These are phyloP conservation scores for Astrothelium subdiscretum DNA, from an alignment of 495 filamentous ascomycete species.

Conservation along the genomic window DNA sequence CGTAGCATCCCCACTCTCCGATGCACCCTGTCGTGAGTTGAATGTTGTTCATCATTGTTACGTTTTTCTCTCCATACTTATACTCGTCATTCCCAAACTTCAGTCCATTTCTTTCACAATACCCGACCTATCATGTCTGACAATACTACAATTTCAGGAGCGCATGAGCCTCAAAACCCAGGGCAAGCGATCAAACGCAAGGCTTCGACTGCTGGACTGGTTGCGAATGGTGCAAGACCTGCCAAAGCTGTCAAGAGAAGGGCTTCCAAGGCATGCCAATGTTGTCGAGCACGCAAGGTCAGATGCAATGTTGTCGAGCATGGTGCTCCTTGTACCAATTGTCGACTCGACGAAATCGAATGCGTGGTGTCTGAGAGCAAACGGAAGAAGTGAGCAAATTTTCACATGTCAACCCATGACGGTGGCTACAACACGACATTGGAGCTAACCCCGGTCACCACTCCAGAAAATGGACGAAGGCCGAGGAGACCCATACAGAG, in stretches of 20 bases:
- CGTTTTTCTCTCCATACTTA: not conserved
- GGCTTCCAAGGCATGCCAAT: constrained; percentile 78
- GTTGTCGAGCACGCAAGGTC: constrained; percentile 81
- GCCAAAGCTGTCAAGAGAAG: constrained; percentile 55
- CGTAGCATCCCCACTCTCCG: not conserved
- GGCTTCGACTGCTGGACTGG: constrained; percentile 28
- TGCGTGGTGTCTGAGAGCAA: constrained; percentile 87
- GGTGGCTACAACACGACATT: not conserved
- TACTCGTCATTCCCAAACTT: not conserved
- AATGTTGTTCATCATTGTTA: constrained; percentile 2
- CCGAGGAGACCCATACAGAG: constrained; percentile 16
- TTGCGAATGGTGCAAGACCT: constrained; percentile 34
- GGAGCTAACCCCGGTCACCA: not conserved
- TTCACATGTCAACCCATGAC: not conserved
- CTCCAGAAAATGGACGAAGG: constrained; percentile 26
- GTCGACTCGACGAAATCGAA: constrained; percentile 74
- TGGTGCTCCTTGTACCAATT: constrained; percentile 81
- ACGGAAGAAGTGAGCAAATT: constrained; percentile 59
- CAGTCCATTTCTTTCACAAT: not conserved
- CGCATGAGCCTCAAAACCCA: not conserved
- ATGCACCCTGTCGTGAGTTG: not conserved
- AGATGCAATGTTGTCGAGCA: constrained; percentile 85
- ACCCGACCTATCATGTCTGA: not conserved
- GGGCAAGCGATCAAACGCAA: constrained; percentile 26
- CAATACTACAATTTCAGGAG: not conserved